Base-by-base conservation (phyloP, 2,329 filamentous ascomycete species). In the Aspergillus brasiliensis region DNA sequence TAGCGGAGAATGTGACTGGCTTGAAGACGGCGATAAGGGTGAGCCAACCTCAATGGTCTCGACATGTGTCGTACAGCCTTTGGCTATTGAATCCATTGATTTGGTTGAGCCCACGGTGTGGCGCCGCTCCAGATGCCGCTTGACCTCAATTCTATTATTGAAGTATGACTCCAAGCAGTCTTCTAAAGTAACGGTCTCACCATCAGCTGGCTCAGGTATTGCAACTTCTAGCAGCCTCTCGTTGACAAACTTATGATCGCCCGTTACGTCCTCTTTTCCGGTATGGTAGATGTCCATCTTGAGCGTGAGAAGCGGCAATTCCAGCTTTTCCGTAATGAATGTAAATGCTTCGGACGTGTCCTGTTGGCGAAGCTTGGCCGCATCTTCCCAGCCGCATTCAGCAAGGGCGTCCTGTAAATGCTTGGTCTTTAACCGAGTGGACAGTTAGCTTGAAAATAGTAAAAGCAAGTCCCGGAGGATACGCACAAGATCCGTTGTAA, bases 241-340 rank as follows among this genome's bases (percentile, higher is more conserved):
- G 66, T 96, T 94, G 56, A 97, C 88, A 59, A 97, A 91, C 73
- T 96, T 97, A 80, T 98, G 94, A 70, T 99, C 95, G 65, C 96
- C 92, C 42, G 87, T 86, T 52, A 90, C 89, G 62, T 89, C 86
- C 69, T 91, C 89, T 70, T 91, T 92, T 13, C 94, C 95, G 23
- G 92, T 91, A 71, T 97, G 95, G 67, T 94, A 97, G 13, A 98
- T 87, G 72, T 98, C 93, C 81, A 97, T 94, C 73, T 97, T 96
- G 38, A 98, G 78, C 0, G 93, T 93, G 25, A 98, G 83, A 2
- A 98, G 82, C 6, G 95, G 95, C 15, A 98, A 78, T 68, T 96
- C 89, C 19, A 99, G 83, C 21, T 89, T 92, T 66, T 92, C 93
- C 0, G 94, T 97, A 64, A 99, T 92, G 73, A 97, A 97, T 0